Evolutionary conservation across 805 yeast genomes (phyloP).

Genomic region (Barnettozyma vustinii): DNA sequence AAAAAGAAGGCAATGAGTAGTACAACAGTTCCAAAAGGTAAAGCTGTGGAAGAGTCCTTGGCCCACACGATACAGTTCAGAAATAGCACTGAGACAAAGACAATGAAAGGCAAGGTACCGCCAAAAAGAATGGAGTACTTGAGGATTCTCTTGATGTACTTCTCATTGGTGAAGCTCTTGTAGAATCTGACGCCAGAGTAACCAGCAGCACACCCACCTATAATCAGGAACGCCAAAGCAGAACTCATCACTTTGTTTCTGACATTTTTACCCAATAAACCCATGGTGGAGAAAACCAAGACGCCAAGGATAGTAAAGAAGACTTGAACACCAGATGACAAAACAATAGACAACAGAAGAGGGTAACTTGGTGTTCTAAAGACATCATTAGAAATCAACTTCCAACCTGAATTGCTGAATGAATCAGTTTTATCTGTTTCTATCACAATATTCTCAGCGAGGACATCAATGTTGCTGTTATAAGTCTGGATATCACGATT

Average conservation of each 20-base stretch:
- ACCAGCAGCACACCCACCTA: constrained; percentile 73
- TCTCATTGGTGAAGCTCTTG: constrained; percentile 44
- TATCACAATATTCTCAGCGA: constrained; percentile 20
- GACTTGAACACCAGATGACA: constrained; percentile 73
- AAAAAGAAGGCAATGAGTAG: constrained; percentile 55
- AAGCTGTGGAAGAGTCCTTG: constrained; percentile 64
- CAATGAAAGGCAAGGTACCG: constrained; percentile 40
- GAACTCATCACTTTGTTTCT: constrained; percentile 63
- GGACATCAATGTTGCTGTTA: constrained; percentile 22
- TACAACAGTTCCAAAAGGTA: constrained; percentile 73
- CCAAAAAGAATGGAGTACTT: constrained; percentile 40
- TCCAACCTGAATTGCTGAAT: constrained; percentile 42
- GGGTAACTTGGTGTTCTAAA: constrained; percentile 46
- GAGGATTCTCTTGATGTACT: constrained; percentile 6
- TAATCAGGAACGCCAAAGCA: constrained; percentile 52
- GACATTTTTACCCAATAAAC: constrained; percentile 56
- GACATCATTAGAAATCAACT: constrained; percentile 47
- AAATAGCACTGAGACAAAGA: constrained; percentile 45
- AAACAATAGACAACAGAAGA: constrained; percentile 46
- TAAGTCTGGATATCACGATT: constrained; percentile 41
- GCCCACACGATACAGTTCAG: constrained; percentile 73
- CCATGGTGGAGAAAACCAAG: constrained; percentile 50
- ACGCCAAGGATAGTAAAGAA: constrained; percentile 61
- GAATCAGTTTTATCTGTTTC: constrained; percentile 25
- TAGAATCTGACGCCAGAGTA: constrained; percentile 61